Percentiles rank a stretch among this genome's conserved stretches.
Conservation (phyloP, 108 stramenopile genomes). For the Pseudonitzschia pungens region DNA sequence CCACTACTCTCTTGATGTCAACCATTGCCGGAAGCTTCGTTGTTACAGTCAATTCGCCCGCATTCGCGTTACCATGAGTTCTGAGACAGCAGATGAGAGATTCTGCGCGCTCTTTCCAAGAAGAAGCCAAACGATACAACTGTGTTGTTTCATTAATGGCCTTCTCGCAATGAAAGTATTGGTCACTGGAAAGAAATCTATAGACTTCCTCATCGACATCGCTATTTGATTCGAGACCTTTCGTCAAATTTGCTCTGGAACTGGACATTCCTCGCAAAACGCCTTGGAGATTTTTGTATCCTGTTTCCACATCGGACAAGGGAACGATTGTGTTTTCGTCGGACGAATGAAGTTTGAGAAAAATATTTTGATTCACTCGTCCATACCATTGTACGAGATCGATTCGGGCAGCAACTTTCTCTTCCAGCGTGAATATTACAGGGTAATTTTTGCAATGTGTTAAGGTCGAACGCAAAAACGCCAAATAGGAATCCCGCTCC, state of each 20-base stretch:
- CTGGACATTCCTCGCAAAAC: slow-evolving; percentile 40
- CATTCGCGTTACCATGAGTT: slow-evolving; percentile 34
- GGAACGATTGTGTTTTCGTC: neutral
- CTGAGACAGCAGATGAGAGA: slow-evolving; percentile 34
- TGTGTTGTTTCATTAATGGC: neutral
- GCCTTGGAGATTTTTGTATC: slow-evolving; percentile 17
- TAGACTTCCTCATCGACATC: slow-evolving; percentile 49
- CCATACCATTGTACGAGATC: slow-evolving; percentile 64
- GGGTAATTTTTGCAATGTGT: slow-evolving; percentile 42
- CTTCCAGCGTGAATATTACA: slow-evolving; percentile 64
- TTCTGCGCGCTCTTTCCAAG: slow-evolving; percentile 50
- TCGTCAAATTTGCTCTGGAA: slow-evolving; percentile 30
- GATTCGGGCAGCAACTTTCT: slow-evolving; percentile 52
- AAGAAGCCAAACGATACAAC: slow-evolving; percentile 20
- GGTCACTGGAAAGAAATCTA: slow-evolving; percentile 48
- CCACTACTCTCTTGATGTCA: slow-evolving; percentile 46
- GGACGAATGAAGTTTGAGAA: neutral
- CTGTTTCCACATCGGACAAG: neutral
- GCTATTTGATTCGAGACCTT: slow-evolving; percentile 32
- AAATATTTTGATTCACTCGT: slow-evolving; percentile 10
- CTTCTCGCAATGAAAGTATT: slow-evolving; percentile 1
- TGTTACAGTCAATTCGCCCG: slow-evolving; percentile 12
- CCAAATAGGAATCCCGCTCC: neutral
- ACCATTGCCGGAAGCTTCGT: slow-evolving; percentile 45
- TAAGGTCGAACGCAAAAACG: slow-evolving; percentile 6